Evolutionary conservation across 805 yeast genomes (phyloP).

Genomic region (Pichia exigua): DNA sequence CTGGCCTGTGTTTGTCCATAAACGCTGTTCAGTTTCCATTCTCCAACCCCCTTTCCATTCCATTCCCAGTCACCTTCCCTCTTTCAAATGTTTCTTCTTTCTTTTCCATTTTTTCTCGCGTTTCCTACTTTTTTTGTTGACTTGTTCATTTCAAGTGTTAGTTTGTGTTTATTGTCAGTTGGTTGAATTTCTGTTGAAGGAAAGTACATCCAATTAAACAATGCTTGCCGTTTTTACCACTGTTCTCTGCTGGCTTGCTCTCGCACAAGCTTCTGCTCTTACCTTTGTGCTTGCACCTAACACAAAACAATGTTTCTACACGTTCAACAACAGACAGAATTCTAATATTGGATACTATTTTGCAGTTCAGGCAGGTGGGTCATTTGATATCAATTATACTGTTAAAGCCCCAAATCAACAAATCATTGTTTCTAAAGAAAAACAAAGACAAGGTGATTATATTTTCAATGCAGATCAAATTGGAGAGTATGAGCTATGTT

Average conservation of each 20-base stretch:
- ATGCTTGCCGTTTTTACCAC: neutral
- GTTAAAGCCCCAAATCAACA: slow-evolving; percentile 51
- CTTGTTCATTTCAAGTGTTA: neutral
- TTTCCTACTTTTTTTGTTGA: neutral
- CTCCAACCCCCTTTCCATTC: no score
- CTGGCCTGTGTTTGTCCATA: no score
- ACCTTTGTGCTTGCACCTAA: slow-evolving; percentile 72
- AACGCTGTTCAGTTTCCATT: no score
- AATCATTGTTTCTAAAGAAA: slow-evolving; percentile 44
- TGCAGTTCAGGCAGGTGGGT: slow-evolving; percentile 77
- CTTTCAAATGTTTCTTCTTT: neutral
- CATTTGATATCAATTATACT: slow-evolving; percentile 70
- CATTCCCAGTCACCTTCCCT: no score
- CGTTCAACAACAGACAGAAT: slow-evolving; percentile 52
- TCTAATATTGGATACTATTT: slow-evolving; percentile 67
- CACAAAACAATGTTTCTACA: slow-evolving; percentile 64
- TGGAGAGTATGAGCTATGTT: slow-evolving; percentile 88
- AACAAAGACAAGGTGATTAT: slow-evolving; percentile 76
- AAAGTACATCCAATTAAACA: neutral
- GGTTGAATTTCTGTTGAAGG: neutral
- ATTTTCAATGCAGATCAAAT: slow-evolving; percentile 51
- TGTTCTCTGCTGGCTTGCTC: neutral
- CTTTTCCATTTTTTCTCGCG: neutral
- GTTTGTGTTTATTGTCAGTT: neutral
- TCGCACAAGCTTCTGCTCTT: slow-evolving; percentile 42